Percentiles rank a stretch among this genome's conserved stretches.
phyloP scores from a whole-genome alignment of 176 grass and related monocot genomes.

The sorghum (Sorghum bicolor) region Sorghum_bicolor_NCBIv3 NC_012872.2:66966001-66966500 shows the following conservation, averaged over 20 bases:
- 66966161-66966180: neutral
- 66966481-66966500: no score
- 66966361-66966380: no score
- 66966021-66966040: constrained; percentile 9
- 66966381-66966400: no score
- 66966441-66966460: no score
- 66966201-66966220: neutral
- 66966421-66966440: no score
- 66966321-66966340: no score
- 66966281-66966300: no score
- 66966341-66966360: no score
- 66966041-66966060: neutral
- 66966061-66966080: neutral
- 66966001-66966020: constrained; percentile 38
- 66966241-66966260: neutral
- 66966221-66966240: neutral
- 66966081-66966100: neutral
- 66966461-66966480: no score
- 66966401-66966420: no score
- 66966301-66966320: no score
- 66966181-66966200: neutral
- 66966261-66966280: no score
- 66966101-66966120: neutral
- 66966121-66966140: neutral
- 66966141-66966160: neutral